Conservation (phyloP, 129 eudicot species). For the Centaurea solstitialis region DNA sequence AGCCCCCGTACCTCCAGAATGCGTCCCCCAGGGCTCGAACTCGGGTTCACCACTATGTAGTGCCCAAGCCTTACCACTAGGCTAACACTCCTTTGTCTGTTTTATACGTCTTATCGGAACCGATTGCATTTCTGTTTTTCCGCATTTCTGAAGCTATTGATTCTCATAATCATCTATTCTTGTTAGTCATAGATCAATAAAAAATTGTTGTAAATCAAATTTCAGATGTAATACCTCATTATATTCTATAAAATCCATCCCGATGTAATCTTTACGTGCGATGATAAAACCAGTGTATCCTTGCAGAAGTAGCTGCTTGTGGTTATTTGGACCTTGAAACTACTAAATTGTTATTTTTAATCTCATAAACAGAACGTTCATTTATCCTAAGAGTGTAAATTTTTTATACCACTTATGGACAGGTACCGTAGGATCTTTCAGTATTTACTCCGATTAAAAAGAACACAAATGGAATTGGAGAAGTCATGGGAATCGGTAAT, state of each 20-base stretch:
- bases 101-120: neutral
- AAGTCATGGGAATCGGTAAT: constrained; percentile 98
- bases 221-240: too few relatives aligned
- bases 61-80: too few relatives aligned
- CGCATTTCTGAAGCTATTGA: neutral
- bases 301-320: too few relatives aligned
- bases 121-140: neutral
- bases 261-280: neutral
- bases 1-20: too few relatives aligned
- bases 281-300: neutral
- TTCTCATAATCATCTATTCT: neutral
- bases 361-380: too few relatives aligned
- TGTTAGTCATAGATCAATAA: neutral
- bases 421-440: constrained; percentile 92
- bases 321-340: too few relatives aligned
- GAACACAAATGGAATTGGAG: constrained; percentile 98
- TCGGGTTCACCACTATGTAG: too few relatives aligned
- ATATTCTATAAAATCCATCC: too few relatives aligned
- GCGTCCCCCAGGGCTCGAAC: too few relatives aligned
- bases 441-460: constrained; percentile 84
- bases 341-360: too few relatives aligned
- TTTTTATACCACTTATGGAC: constrained; percentile 9
- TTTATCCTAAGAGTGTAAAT: too few relatives aligned
- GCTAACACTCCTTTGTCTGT: too few relatives aligned
- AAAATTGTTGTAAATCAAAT: neutral